Evolutionary conservation across 2,329 filamentous ascomycete species (phyloP).

Genomic region (Alternaria longipes): DNA sequence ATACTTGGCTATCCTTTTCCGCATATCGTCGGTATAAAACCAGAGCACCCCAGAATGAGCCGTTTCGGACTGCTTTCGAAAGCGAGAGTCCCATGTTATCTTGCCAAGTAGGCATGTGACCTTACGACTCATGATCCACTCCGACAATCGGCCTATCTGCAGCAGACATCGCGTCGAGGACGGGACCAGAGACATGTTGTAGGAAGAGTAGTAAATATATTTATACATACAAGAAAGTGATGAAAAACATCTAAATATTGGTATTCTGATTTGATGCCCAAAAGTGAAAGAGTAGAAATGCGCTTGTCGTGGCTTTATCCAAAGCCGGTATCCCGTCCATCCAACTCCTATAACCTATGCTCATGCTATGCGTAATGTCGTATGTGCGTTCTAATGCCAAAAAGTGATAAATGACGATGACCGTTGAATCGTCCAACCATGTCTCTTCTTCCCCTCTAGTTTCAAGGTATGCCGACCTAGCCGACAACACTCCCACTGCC

Average conservation of each 20-base stretch:
- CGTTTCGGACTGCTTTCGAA: not conserved
- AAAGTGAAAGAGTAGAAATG: not conserved
- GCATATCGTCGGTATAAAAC: not conserved
- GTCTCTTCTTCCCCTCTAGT: not conserved
- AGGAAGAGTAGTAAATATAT: not conserved
- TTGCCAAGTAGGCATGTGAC: not conserved
- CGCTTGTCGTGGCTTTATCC: not conserved
- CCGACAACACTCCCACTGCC: slow-evolving; percentile 68
- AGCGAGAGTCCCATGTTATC: not conserved
- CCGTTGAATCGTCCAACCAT: not conserved
- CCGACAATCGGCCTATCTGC: not conserved
- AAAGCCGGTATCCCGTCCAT: not conserved
- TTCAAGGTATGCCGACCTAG: not conserved
- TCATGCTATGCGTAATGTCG: slow-evolving; percentile 1
- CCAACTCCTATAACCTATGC: not conserved
- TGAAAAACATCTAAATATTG: not conserved
- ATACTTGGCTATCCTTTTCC: not conserved
- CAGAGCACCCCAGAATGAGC: not conserved
- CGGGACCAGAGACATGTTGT: not conserved
- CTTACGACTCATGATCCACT: not conserved
- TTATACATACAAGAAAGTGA: not conserved
- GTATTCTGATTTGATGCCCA: not conserved
- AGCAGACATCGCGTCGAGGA: not conserved
- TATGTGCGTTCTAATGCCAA: slow-evolving; percentile 1
- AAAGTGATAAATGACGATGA: not conserved